Percentiles rank a stretch among this genome's conserved stretches.
Conservation (phyloP, 805 yeast species). For the Schizosaccharomyces lindneri region DNA sequence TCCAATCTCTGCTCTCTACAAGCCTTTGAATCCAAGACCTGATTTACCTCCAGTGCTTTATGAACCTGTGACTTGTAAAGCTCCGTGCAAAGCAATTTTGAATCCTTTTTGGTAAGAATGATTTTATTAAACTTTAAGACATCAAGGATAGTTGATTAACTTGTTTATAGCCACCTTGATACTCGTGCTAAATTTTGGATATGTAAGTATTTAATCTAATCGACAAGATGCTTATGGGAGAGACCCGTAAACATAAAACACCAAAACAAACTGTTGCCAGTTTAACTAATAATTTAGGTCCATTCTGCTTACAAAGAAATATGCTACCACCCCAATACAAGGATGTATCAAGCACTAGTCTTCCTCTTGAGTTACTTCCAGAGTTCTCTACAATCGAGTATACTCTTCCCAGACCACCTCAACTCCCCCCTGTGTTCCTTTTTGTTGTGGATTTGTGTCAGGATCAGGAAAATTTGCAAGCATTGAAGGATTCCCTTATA, state of each 20-base stretch:
- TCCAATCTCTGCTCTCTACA: slow-evolving; percentile 81
- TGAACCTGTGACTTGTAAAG: slow-evolving; percentile 65
- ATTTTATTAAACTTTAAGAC: neutral
- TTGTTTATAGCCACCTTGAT: slow-evolving; percentile 28
- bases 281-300: slow-evolving; percentile 12
- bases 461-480: slow-evolving; percentile 63
- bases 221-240: neutral
- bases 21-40: slow-evolving; percentile 67
- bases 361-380: slow-evolving; percentile 58
- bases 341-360: slow-evolving; percentile 44
- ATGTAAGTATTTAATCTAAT: slow-evolving; percentile 19
- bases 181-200: slow-evolving; percentile 54
- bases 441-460: slow-evolving; percentile 77
- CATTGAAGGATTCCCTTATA: slow-evolving; percentile 57
- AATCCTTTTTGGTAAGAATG: slow-evolving; percentile 45
- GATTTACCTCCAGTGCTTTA: slow-evolving; percentile 56
- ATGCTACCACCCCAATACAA: slow-evolving; percentile 64
- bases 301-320: slow-evolving; percentile 54
- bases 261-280: neutral
- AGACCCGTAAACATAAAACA: neutral
- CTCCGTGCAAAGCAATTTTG: slow-evolving; percentile 59
- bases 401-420: slow-evolving; percentile 54
- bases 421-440: slow-evolving; percentile 62
- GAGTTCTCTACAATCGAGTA: slow-evolving; percentile 63
- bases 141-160: neutral